Evolutionary conservation across 352 stramenopile species (phyloP).

Genomic region (Phytophthora macrochlamydospora): DNA sequence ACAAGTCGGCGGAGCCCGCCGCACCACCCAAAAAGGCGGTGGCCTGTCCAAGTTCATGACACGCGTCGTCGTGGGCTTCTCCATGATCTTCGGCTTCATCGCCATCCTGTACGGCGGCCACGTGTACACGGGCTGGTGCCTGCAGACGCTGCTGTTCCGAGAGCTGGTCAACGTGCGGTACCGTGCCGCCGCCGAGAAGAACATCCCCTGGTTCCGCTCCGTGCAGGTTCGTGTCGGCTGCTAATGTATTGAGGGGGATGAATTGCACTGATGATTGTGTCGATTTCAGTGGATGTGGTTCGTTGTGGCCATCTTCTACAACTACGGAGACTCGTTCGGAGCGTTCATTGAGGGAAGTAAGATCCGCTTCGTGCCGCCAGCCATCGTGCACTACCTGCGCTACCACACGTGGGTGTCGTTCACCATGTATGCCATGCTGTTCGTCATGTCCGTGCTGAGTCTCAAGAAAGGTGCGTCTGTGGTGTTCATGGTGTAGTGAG

Average conservation of each 20-base stretch:
- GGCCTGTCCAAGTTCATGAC: constrained; percentile 71
- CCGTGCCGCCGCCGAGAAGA: constrained; percentile 92
- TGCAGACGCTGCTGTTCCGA: constrained; percentile 93
- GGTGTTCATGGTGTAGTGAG: constrained; percentile 1
- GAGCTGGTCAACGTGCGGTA: constrained; percentile 99
- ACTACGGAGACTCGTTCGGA: constrained; percentile 91
- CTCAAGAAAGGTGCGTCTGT: constrained; percentile 84
- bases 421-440: constrained; percentile 93
- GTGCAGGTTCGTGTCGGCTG: constrained; percentile 60
- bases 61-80: constrained; percentile 72
- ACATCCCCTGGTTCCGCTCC: constrained; percentile 97
- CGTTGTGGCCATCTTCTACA: constrained; percentile 96
- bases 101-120: constrained; percentile 82
- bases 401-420: constrained; percentile 95
- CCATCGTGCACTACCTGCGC: constrained; percentile 87
- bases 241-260: constrained; percentile 1
- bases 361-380: constrained; percentile 77
- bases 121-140: constrained; percentile 85
- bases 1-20: constrained; percentile 6
- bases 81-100: constrained; percentile 77
- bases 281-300: constrained; percentile 97
- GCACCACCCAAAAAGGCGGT: constrained; percentile 21
- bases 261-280: neutral
- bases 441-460: constrained; percentile 96
- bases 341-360: constrained; percentile 88